Conservation (phyloP, 2,329 filamentous ascomycete species). For the Zelopaecilomyces penicillatus region DNA sequence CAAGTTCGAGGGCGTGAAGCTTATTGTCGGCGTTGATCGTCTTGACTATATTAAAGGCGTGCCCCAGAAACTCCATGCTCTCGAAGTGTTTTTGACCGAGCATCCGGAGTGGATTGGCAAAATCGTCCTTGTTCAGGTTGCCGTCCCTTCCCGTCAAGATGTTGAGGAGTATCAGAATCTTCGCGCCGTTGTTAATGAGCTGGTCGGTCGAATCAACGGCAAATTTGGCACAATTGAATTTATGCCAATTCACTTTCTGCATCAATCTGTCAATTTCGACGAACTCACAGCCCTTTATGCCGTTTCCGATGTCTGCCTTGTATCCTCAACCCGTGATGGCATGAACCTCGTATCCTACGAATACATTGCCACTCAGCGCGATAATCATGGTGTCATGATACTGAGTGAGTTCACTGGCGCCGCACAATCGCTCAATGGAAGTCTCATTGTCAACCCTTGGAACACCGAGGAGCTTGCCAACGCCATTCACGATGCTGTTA, state of each 20-base stretch:
- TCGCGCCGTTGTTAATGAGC: conserved; percentile 88
- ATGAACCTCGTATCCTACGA: conserved; percentile 99
- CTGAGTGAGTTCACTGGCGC: conserved; percentile 95
- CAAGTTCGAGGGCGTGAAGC: conserved; percentile 92
- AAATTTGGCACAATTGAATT: conserved; percentile 96
- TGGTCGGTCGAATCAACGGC: conserved; percentile 94
- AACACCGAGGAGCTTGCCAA: conserved; percentile 93
- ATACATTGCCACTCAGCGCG: conserved; percentile 89
- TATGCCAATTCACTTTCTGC: conserved; percentile 97
- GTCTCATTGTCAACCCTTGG: conserved; percentile 95
- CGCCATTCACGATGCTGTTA: conserved; percentile 92
- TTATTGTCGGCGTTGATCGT: conserved; percentile 93
- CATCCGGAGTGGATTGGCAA: conserved; percentile 98
- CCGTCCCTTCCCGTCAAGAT: conserved; percentile 87
- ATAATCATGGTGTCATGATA: conserved; percentile 87
- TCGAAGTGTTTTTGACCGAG: conserved; percentile 93
- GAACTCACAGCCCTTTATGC: conserved; percentile 91
- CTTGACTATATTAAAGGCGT: conserved; percentile 99
- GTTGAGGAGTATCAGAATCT: conserved; percentile 98
- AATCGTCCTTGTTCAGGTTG: conserved; percentile 91
- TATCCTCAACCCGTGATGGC: conserved; percentile 91
- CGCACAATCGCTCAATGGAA: conserved; percentile 87
- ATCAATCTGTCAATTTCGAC: conserved; percentile 91
- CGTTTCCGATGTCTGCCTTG: conserved; percentile 84
- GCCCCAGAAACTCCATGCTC: conserved; percentile 90